phyloP scores from a whole-genome alignment of 306 rosid species.

The Cucumis cinereus region DNA sequence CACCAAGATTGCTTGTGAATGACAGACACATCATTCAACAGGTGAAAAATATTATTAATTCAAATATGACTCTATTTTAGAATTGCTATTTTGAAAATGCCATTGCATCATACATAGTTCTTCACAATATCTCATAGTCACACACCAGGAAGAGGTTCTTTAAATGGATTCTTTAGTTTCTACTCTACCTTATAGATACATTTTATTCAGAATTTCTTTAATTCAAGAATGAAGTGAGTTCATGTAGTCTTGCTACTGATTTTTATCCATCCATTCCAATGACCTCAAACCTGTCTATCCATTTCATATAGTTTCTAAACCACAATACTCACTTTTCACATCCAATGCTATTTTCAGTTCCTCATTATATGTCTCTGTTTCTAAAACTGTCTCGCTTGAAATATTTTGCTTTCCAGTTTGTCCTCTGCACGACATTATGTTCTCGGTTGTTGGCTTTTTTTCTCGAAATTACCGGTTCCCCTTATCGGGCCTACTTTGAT shows the following conservation, averaged over 20 bases:
- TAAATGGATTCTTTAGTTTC: background rate
- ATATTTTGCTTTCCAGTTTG: background rate
- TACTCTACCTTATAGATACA: background rate
- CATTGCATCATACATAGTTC: background rate
- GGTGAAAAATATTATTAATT: background rate
- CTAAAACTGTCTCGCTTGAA: background rate
- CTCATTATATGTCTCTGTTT: background rate
- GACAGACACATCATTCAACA: slow-evolving; percentile 10
- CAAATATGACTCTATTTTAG: background rate
- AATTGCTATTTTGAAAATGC: background rate
- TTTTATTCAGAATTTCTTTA: background rate
- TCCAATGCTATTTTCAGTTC: background rate
- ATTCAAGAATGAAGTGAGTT: background rate
- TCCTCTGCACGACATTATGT: background rate
- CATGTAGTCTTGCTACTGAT: background rate
- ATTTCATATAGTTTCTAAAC: background rate
- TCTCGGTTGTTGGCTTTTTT: background rate
- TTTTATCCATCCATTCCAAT: background rate
- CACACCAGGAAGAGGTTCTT: background rate
- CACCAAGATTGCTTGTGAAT: slow-evolving; percentile 78
- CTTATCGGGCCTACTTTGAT: background rate
- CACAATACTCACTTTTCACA: too few species aligned
- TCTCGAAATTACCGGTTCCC: background rate
- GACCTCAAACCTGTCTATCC: background rate
- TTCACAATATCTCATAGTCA: background rate